Conservation (phyloP, 2,329 filamentous ascomycete species). For the Erysiphe pulchra region DNA sequence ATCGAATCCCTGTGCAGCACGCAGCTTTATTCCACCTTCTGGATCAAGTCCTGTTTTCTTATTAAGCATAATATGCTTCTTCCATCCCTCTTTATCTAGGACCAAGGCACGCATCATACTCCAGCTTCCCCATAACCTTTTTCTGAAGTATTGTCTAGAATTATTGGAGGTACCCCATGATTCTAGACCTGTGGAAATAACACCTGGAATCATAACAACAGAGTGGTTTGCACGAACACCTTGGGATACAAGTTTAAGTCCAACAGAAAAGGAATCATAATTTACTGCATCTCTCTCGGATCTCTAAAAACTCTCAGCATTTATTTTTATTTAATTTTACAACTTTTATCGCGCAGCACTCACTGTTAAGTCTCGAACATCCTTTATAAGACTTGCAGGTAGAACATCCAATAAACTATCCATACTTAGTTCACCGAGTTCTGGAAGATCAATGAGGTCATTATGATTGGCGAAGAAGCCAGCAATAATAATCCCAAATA, state of each 20-base stretch:
- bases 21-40: conserved; percentile 54
- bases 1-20: conserved; percentile 88
- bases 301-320: conserved; percentile 24
- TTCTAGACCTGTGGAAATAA: conserved; percentile 90
- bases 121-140: conserved; percentile 92
- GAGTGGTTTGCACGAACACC: conserved; percentile 65
- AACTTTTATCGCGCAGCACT: conserved; percentile 1
- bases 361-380: conserved; percentile 68
- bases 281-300: conserved; percentile 68
- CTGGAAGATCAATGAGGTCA: conserved; percentile 62
- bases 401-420: conserved; percentile 71
- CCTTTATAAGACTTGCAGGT: conserved; percentile 60
- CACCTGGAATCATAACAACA: conserved; percentile 89
- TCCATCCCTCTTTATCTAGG: conserved; percentile 82
- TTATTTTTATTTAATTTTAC: not conserved
- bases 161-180: conserved; percentile 79
- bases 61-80: conserved; percentile 90
- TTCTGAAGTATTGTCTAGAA: conserved; percentile 78
- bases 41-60: conserved; percentile 78
- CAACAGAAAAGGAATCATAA: conserved; percentile 86
- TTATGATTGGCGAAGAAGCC: conserved; percentile 76
- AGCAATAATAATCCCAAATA: conserved; percentile 76
- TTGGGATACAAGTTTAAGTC: conserved; percentile 54
- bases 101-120: conserved; percentile 94
- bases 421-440: conserved; percentile 47